Percentiles rank a stretch among this genome's conserved stretches.
Evolutionary conservation across 2,329 filamentous ascomycete genomes (phyloP).

Genomic region (Neofusicoccum sp.): DNA sequence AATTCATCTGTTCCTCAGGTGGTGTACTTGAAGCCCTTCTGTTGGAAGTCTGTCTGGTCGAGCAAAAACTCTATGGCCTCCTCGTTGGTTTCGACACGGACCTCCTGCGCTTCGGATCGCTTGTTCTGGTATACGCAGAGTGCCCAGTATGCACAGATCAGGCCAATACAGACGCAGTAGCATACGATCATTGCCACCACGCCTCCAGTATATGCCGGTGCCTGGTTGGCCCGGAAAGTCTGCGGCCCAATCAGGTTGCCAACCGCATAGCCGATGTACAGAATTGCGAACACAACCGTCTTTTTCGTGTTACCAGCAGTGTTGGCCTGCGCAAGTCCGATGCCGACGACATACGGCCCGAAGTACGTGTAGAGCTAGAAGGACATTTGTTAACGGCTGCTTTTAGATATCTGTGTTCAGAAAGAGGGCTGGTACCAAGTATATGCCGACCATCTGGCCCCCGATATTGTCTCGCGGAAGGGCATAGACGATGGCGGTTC

Average conservation of each 20-base stretch:
- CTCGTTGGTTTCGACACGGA: neutral
- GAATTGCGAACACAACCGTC: slow-evolving; percentile 41
- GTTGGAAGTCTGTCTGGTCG: slow-evolving; percentile 26
- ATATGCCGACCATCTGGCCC: slow-evolving; percentile 45
- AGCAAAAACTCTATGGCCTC: slow-evolving; percentile 10
- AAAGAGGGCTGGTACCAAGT: slow-evolving; percentile 27
- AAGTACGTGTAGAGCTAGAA: slow-evolving; percentile 43
- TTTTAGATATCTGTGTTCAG: neutral
- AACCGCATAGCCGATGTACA: slow-evolving; percentile 45
- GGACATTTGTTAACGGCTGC: neutral
- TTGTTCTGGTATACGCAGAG: neutral
- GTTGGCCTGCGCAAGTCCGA: slow-evolving; percentile 37
- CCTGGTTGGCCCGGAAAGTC: slow-evolving; percentile 44
- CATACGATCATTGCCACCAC: slow-evolving; percentile 18
- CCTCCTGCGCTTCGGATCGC: neutral
- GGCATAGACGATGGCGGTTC: slow-evolving; percentile 34
- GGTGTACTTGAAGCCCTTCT: slow-evolving; percentile 25
- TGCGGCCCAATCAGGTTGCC: slow-evolving; percentile 49
- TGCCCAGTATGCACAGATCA: slow-evolving; percentile 16
- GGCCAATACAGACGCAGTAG: slow-evolving; percentile 18
- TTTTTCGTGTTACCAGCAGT: slow-evolving; percentile 47
- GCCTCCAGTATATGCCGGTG: slow-evolving; percentile 41
- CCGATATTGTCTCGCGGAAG: slow-evolving; percentile 38
- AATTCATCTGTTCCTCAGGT: neutral
- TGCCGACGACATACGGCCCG: slow-evolving; percentile 34